Base-by-base conservation (phyloP, 2,329 filamentous ascomycete genomes). In the Claviceps sp. region DNA sequence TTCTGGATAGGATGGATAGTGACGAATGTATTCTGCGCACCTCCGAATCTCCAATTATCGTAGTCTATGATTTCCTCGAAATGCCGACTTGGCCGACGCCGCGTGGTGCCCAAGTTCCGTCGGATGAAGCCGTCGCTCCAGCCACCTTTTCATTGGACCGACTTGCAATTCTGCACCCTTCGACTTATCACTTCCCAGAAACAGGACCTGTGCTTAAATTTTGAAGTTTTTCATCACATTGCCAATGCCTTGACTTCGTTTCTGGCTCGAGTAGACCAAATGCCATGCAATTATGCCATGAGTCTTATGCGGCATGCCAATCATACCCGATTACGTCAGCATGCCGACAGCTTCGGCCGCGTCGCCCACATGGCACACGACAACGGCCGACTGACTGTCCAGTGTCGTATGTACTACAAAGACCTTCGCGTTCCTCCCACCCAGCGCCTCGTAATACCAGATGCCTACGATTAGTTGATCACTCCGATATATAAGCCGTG, bases 291-390 rank as follows among this genome's bases (percentile, higher is more conserved):
- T n/a, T 42, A 30, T 39, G 38, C 41, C 16, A 5, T 26, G 48
- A 30, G 6, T 22, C 17, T 34, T 19, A 22, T 22, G 22, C 22
- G 22, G 22, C 22, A 4, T 22, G 41, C 19, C 48, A 37, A 22
- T 24, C 16, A 38, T 38, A 34, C 19, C 40, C 41, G 52, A 43
- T 53, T 53, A 53, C 44, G 52, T 53, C 48, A 53, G 48, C 52
- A 41, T 11, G 11, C 30, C 30, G 30, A 39, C 4, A 40, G 48
- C 44, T 34, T 48, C 39, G 52, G 48, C 40, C 44, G 43, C 40
- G 52, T 48, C 39, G 52, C 48, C 30, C 10, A 34, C 30, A 34
- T 34, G 30, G 30, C 30, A 34, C 30, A 30, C 30, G 8, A 30
- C 30, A 30, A 30, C 30, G 8, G 8, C 26, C 3, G 19, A 19